Conservation (phyloP, 352 stramenopile genomes). For the Globisporangium spinosum region DNA sequence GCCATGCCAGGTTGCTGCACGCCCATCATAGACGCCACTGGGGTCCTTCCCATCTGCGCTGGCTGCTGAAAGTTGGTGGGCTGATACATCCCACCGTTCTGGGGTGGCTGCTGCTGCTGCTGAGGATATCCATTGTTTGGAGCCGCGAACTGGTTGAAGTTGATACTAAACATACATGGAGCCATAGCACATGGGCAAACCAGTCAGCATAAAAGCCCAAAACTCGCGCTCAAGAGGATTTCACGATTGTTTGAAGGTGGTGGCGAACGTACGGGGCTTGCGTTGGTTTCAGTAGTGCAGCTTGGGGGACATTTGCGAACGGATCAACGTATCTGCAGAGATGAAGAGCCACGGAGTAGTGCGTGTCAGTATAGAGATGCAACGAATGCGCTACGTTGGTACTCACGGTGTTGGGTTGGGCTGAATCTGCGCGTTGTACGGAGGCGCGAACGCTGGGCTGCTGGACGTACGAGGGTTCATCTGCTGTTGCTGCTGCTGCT, state of each 20-base stretch:
- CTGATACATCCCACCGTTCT: conserved; percentile 20
- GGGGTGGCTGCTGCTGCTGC: conserved; percentile 21
- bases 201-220: neutral
- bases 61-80: conserved; percentile 27
- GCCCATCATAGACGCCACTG: conserved; percentile 7
- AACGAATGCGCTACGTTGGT: neutral
- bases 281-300: conserved; percentile 39
- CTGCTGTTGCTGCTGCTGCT: conserved; percentile 19
- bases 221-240: neutral
- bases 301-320: conserved; percentile 45
- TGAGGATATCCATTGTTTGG: conserved; percentile 25
- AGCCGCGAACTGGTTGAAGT: conserved; percentile 45
- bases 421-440: conserved; percentile 9
- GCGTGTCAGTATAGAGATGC: neutral
- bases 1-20: conserved; percentile 24
- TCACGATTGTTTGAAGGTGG: neutral
- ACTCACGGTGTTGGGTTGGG: conserved; percentile 6
- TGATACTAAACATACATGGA: conserved; percentile 26
- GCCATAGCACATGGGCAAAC: neutral
- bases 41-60: conserved; percentile 16
- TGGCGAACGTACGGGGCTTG: conserved; percentile 22
- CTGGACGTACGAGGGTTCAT: conserved; percentile 23
- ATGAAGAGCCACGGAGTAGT: neutral
- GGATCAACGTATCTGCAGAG: conserved; percentile 52
- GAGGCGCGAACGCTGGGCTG: conserved; percentile 24